phyloP scores from a whole-genome alignment of 352 stramenopile species.

The Plasmopara viticola region DNA sequence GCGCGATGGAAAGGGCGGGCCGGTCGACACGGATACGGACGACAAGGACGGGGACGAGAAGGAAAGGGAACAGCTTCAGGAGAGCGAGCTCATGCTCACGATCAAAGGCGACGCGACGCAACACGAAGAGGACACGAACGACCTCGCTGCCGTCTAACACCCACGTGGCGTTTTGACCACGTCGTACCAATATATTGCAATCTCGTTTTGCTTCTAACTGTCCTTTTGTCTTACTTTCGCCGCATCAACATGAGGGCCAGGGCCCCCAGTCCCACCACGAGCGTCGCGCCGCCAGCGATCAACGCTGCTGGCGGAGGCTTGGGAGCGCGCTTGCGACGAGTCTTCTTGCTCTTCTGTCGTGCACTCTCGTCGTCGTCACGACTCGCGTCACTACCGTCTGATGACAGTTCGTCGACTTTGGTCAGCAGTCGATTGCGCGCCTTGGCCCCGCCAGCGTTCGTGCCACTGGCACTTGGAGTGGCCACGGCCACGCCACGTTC shows the following conservation, averaged over 20 bases:
- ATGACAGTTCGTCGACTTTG: slow-evolving; percentile 74
- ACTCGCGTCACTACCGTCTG: slow-evolving; percentile 29
- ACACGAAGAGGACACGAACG: slow-evolving; percentile 20
- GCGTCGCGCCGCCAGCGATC: slow-evolving; percentile 32
- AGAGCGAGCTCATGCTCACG: neutral
- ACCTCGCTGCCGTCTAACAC: slow-evolving; percentile 17
- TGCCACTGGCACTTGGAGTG: slow-evolving; percentile 22
- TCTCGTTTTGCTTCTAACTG: too few species aligned
- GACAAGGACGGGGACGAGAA: slow-evolving; percentile 32
- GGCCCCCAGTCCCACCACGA: slow-evolving; percentile 42
- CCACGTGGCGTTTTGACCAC: too few species aligned
- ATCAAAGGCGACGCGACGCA: neutral
- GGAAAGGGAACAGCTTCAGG: slow-evolving; percentile 10
- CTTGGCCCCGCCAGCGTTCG: slow-evolving; percentile 20
- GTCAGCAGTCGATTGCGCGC: slow-evolving; percentile 54
- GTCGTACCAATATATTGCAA: too few species aligned
- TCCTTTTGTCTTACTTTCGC: slow-evolving; percentile 40
- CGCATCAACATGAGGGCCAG: slow-evolving; percentile 53
- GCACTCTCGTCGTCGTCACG: slow-evolving; percentile 42
- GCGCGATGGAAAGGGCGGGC: slow-evolving; percentile 17
- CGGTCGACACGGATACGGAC: slow-evolving; percentile 18
- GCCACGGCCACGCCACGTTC: slow-evolving; percentile 31
- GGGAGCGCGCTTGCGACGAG: slow-evolving; percentile 33
- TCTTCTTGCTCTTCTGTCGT: slow-evolving; percentile 41
- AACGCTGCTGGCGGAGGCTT: slow-evolving; percentile 21